phyloP scores from a whole-genome alignment of 1,284 basidiomycete species.

The Trichosporon inkin region DNA sequence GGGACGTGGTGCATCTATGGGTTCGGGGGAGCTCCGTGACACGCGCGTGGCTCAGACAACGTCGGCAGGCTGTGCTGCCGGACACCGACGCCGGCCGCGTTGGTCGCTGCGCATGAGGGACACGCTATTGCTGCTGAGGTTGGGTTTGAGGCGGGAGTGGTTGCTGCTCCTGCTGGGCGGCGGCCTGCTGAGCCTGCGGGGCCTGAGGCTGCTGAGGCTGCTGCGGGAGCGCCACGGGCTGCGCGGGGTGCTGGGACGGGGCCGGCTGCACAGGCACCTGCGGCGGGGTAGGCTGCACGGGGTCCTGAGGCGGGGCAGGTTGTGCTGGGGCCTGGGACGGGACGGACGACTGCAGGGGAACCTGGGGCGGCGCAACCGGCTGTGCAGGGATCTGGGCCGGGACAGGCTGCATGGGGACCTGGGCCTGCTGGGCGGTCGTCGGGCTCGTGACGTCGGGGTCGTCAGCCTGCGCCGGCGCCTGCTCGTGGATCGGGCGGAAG shows the following conservation, averaged over 20 bases:
- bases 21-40: too few relatives aligned
- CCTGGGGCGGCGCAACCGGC: background rate
- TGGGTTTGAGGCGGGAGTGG: background rate
- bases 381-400: too few relatives aligned
- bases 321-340: background rate
- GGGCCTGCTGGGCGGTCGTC: too few relatives aligned
- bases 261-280: background rate
- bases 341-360: too few relatives aligned
- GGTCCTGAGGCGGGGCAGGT: too few relatives aligned
- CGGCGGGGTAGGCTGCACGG: background rate
- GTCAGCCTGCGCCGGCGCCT: background rate
- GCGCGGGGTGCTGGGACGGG: background rate
- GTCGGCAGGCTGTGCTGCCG: too few relatives aligned
- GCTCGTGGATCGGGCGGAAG: conserved; percentile 40
- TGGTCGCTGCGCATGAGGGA: too few relatives aligned
- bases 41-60: too few relatives aligned
- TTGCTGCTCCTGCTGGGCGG: background rate
- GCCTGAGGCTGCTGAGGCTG: background rate
- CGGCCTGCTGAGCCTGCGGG: background rate
- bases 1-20: too few relatives aligned
- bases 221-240: background rate
- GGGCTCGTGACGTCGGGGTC: background rate
- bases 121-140: too few relatives aligned
- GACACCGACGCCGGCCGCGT: too few relatives aligned
- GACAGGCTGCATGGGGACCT: too few relatives aligned